These are phyloP conservation scores for Hypoxylon lienhwacheense DNA, from an alignment of 495 filamentous ascomycete genomes.

Conservation along the genomic window DNA sequence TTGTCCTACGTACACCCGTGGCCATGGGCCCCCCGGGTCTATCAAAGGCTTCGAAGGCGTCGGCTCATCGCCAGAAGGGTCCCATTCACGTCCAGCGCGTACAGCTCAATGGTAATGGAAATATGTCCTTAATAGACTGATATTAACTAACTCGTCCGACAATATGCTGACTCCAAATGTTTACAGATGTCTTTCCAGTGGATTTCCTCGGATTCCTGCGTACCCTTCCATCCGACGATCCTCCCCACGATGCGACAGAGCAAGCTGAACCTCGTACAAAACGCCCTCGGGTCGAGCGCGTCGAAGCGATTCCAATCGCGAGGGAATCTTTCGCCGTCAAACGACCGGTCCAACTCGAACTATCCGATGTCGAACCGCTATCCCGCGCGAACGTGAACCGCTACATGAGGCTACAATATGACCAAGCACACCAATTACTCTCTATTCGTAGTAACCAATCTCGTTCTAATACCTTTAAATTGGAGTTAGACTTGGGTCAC, in stretches of 20 bases:
- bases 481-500: conserved; percentile 3
- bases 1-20: neutral
- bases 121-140: neutral
- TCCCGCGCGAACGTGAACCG: conserved; percentile 5
- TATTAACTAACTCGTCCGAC: too few relatives aligned
- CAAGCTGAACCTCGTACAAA: conserved; percentile 15
- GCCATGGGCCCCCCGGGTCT: conserved; percentile 1
- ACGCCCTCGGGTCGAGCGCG: conserved; percentile 7
- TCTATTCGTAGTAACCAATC: conserved; percentile 6
- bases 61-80: neutral
- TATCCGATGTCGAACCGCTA: neutral
- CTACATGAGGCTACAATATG: conserved; percentile 2
- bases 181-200: conserved; percentile 29
- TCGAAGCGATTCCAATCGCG: conserved; percentile 18
- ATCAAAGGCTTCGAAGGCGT: neutral
- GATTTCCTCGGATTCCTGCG: conserved; percentile 23
- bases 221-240: conserved; percentile 1
- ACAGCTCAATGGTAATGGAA: neutral
- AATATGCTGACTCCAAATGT: too few relatives aligned
- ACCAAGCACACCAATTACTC: neutral
- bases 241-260: neutral
- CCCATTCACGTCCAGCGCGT: neutral
- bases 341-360: neutral
- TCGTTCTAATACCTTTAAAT: conserved; percentile 9
- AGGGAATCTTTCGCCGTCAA: conserved; percentile 1